A percentile compares a stretch with the other conserved stretches of the same genome.
phyloP scores from a whole-genome alignment of 148 eudicot genomes.

The Diospyros lotus region DNA sequence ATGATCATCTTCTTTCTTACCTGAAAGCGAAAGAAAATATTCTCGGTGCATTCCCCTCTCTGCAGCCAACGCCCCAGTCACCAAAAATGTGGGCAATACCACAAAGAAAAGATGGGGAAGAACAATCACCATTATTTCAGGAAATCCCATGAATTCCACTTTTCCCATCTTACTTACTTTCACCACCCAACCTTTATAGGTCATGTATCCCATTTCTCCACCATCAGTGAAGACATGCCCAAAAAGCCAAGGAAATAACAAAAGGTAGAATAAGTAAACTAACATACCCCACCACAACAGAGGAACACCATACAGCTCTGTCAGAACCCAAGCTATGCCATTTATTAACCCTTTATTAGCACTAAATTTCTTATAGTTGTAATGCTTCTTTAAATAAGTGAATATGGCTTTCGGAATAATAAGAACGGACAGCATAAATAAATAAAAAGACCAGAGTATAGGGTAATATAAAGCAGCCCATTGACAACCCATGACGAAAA shows the following conservation, averaged over 20 bases:
- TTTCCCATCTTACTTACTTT: constrained; percentile 24
- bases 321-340: constrained; percentile 49
- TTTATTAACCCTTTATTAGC: constrained; percentile 49
- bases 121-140: constrained; percentile 84
- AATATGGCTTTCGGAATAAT: constrained; percentile 44
- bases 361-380: constrained; percentile 38
- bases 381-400: constrained; percentile 37
- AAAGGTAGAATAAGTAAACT: constrained; percentile 61
- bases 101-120: constrained; percentile 72
- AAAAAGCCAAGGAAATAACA: constrained; percentile 73
- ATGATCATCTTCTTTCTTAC: constrained; percentile 72
- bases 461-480: constrained; percentile 75
- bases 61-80: constrained; percentile 42
- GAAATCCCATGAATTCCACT: constrained; percentile 57
- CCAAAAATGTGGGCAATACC: constrained; percentile 56
- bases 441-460: constrained; percentile 46
- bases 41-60: constrained; percentile 60
- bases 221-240: constrained; percentile 68
- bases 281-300: constrained; percentile 47
- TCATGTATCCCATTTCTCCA: constrained; percentile 64
- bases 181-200: constrained; percentile 81
- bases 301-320: constrained; percentile 48
- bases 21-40: constrained; percentile 40
- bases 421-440: constrained; percentile 39
- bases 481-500: constrained; percentile 91